Base-by-base conservation (phyloP, 176 grass and related monocot species). In the Coix lacrymajobi region DNA sequence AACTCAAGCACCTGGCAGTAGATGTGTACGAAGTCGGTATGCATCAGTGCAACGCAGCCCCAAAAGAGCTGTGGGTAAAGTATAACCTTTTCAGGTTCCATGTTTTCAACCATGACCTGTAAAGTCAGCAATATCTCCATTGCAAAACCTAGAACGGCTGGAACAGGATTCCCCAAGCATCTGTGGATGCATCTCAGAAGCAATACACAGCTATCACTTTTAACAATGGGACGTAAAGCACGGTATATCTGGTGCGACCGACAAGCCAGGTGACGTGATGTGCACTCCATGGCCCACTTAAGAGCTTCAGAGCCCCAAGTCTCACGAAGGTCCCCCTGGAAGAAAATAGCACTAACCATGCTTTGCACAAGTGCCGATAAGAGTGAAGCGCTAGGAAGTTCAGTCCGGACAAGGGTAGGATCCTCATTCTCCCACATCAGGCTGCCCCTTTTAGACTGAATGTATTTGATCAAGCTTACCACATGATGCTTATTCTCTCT, bases 361-460 rank as follows among this genome's bases (percentile, higher is more conserved):
- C 93, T 94, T 84, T 94, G 87, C 40, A 98, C 96, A 54, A 98
- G 93, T 77, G 96, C 96, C 39, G 90, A 92, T 54, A 98, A 85
- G 9, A 98, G 92, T 73, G 88, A 88, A 57, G 92, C 85, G 32
- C 96, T 98, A 40, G 92, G 87, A 46, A 95, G 90, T 30, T 95
- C 96, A 34, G 85, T 92, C 25, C 96, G 83, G 17, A 92, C 44
- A 46, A 98, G 87, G 64, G 90, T 90, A 79, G 96, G 96, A 28
- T 98, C 96, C 91, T 98, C 96, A 0, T 95, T 98, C 87, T 98
- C 89, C 96, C 96, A 98, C 96, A 98, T 98, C 77, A 98, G 85
- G 78, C 91, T 98, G 74, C 96, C 96, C 73, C 96, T 88, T 77
- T 98, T 98, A 40, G 96, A 95, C 68, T 98, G 93, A 77, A 98